Conservation (phyloP, 306 rosid species). For the Dalbergia oliveri region DNA sequence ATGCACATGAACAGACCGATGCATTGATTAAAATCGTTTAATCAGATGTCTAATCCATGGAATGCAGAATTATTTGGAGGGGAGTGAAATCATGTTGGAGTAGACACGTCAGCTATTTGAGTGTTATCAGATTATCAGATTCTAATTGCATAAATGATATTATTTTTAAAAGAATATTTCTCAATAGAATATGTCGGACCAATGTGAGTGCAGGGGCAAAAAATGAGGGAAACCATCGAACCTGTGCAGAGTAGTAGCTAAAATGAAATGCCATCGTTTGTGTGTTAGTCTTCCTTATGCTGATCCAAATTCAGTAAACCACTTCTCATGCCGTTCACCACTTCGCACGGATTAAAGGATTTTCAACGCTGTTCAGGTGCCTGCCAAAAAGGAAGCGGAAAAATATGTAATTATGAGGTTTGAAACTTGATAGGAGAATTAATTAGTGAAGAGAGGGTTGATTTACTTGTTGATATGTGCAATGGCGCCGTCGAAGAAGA, state of each 20-base stretch:
- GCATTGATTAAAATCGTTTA: no score
- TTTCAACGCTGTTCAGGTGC: constrained; percentile 79
- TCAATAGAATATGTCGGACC: no score
- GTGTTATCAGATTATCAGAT: no score
- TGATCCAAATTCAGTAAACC: constrained; percentile 94
- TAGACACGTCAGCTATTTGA: no score
- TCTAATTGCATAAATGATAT: no score
- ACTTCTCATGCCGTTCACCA: constrained; percentile 96
- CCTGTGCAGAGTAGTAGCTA: not conserved
- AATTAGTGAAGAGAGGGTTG: not conserved
- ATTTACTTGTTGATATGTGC: constrained; percentile 97
- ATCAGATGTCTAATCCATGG: no score
- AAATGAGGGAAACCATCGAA: constrained; percentile 29
- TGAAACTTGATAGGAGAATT: not conserved
- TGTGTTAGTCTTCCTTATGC: constrained; percentile 51
- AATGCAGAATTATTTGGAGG: no score
- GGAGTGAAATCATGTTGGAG: no score
- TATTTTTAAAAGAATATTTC: no score
- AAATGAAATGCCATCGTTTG: constrained; percentile 15
- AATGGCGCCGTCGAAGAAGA: constrained; percentile 95
- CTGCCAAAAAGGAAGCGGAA: constrained; percentile 7
- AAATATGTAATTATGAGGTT: not conserved
- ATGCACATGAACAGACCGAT: no score
- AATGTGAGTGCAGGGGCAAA: not conserved
- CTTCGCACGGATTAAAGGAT: constrained; percentile 80